Evolutionary conservation across 306 rosid species (phyloP).

Genomic region (Benincasa hispida): DNA sequence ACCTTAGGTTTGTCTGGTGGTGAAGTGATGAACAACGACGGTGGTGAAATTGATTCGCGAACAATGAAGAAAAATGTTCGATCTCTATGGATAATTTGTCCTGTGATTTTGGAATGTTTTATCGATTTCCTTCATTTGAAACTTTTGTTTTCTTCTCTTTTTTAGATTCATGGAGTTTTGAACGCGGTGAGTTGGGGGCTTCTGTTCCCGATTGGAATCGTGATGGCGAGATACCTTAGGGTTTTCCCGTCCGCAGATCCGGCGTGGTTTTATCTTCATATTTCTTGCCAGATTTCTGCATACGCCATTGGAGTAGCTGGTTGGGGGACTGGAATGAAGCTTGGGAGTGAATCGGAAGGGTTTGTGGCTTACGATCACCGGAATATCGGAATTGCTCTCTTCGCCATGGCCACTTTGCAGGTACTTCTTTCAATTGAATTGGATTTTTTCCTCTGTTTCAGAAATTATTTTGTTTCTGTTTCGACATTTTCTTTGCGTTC

Average conservation of each 20-base stretch:
- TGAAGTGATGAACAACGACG: slow-evolving; percentile 6
- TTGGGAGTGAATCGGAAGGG: slow-evolving; percentile 54
- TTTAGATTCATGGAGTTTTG: slow-evolving; percentile 66
- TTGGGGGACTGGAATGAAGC: slow-evolving; percentile 82
- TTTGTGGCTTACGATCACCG: slow-evolving; percentile 32
- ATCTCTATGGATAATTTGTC: not conserved
- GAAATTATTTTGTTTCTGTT: not conserved
- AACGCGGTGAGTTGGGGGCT: slow-evolving; percentile 93
- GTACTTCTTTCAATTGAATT: slow-evolving; percentile 12
- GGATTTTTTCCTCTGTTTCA: not conserved
- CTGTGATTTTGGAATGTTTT: not conserved
- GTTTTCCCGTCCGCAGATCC: slow-evolving; percentile 68
- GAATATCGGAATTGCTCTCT: slow-evolving; percentile 61
- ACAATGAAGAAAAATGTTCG: slow-evolving; percentile 42
- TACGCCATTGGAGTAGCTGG: slow-evolving; percentile 83
- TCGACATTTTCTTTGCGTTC: not conserved
- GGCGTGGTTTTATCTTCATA: slow-evolving; percentile 86
- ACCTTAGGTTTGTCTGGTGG: slow-evolving; percentile 25
- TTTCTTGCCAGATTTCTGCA: slow-evolving; percentile 49
- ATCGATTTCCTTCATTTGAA: not conserved
- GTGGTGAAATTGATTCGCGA: slow-evolving; percentile 12
- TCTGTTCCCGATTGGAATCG: slow-evolving; percentile 63
- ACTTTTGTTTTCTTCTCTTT: not conserved
- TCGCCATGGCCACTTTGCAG: slow-evolving; percentile 65
- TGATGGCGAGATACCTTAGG: slow-evolving; percentile 67